Evolutionary conservation across 2,329 filamentous ascomycete genomes (phyloP).

Genomic region (Trichothecium roseum): DNA sequence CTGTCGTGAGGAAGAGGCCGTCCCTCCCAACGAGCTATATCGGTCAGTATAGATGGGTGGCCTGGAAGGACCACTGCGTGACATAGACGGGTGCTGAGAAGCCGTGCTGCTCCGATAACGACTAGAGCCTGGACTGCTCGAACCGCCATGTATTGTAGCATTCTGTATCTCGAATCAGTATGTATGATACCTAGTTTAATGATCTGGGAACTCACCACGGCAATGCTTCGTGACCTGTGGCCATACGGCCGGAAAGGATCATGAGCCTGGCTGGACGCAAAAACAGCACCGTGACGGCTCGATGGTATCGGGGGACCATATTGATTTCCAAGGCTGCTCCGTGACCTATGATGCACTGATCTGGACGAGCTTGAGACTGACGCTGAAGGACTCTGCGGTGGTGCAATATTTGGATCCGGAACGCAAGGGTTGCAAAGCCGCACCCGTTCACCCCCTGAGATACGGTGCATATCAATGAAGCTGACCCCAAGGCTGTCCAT

Average conservation of each 20-base stretch:
- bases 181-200: too few relatives aligned
- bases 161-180: constrained; percentile 4
- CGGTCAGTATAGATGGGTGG: constrained; percentile 15
- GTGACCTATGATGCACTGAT: constrained; percentile 31
- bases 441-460: constrained; percentile 46
- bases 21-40: constrained; percentile 16
- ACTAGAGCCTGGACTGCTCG: constrained; percentile 15
- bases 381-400: constrained; percentile 33
- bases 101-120: constrained; percentile 15
- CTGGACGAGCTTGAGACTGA: constrained; percentile 22
- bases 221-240: constrained; percentile 32
- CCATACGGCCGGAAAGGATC: constrained; percentile 9
- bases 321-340: constrained; percentile 29
- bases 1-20: constrained; percentile 24
- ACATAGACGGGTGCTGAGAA: constrained; percentile 20
- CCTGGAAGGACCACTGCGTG: constrained; percentile 5
- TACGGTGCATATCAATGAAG: constrained; percentile 31
- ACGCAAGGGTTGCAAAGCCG: constrained; percentile 53
- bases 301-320: constrained; percentile 17
- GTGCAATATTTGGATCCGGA: constrained; percentile 49
- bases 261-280: constrained; percentile 12
- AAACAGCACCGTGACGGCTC: constrained; percentile 24
- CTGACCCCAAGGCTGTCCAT: constrained; percentile 27
- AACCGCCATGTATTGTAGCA: constrained; percentile 10
- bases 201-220: constrained; percentile 28